These are phyloP conservation scores for Penicillium sp. DNA, from an alignment of 2,329 filamentous ascomycete genomes.

Conservation along the genomic window DNA sequence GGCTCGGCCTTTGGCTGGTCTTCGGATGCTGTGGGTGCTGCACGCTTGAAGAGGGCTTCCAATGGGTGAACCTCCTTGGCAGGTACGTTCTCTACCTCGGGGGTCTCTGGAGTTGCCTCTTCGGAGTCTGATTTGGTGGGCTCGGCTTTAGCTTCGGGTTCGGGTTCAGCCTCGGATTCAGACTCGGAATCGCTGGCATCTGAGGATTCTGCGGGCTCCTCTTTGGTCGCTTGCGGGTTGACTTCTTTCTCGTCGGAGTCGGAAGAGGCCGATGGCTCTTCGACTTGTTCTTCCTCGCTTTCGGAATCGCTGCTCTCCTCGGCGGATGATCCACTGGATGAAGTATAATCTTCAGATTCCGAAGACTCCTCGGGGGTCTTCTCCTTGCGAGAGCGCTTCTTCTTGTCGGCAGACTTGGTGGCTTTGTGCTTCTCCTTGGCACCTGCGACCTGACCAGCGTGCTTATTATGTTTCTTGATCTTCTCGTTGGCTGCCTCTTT, in stretches of 20 bases:
- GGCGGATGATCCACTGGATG: slow-evolving; percentile 37
- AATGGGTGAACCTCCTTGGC: slow-evolving; percentile 74
- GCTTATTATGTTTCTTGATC: slow-evolving; percentile 30
- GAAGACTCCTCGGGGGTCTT: slow-evolving; percentile 19
- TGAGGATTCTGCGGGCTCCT: slow-evolving; percentile 8
- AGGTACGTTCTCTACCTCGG: slow-evolving; percentile 30
- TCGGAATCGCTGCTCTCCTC: slow-evolving; percentile 31
- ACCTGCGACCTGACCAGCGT: slow-evolving; percentile 33
- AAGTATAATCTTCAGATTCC: slow-evolving; percentile 38
- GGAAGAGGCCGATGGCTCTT: slow-evolving; percentile 31
- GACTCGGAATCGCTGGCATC: slow-evolving; percentile 3
- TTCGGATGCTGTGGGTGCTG: slow-evolving; percentile 47
- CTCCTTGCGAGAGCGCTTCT: slow-evolving; percentile 11
- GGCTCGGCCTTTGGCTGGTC: slow-evolving; percentile 43
- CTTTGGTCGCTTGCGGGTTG: background rate
- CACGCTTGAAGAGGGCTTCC: slow-evolving; percentile 86
- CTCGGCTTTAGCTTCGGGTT: background rate
- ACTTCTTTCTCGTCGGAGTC: slow-evolving; percentile 14
- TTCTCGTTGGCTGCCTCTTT: slow-evolving; percentile 49
- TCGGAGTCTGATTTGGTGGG: slow-evolving; percentile 7
- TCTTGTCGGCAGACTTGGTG: slow-evolving; percentile 13
- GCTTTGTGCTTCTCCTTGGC: slow-evolving; percentile 32
- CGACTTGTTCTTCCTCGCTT: slow-evolving; percentile 25
- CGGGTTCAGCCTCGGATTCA: background rate
- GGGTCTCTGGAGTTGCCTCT: slow-evolving; percentile 11